Evolutionary conservation across 148 eudicot species (phyloP), one percentile per base, ranked within the genome.

Genomic region (Hydrangea macrophylla): DNA sequence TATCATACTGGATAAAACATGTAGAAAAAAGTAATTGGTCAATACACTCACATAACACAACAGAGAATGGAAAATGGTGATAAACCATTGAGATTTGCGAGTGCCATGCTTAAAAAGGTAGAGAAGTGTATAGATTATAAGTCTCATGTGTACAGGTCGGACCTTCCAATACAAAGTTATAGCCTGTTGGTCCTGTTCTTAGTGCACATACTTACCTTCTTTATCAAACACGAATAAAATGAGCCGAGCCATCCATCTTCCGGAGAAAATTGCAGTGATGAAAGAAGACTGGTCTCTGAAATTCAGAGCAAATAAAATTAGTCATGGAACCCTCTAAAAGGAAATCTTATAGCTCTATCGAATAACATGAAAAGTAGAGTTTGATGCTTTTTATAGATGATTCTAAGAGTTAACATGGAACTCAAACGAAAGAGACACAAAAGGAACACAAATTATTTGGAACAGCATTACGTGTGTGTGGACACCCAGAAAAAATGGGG

Each of bases 201-300:
- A 39, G 70, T n/a, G 44, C 44, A 55, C 18, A 56, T 62, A 55
- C 59, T 78, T 84, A 89, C 99, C 84, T 94, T 94, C 85, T 84
- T 89, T 58, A 85, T 73, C 60, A 94, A 75, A 79, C 99, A 94
- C 36, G 93, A 83, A 73, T 94, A 94, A 72, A 94, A 94, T 45
- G 92, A 87, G 33, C 88, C 80, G 64, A 94, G 82, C 99, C 99
- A 94, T 35, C 81, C 87, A 77, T 91, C 99, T 78, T 91, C 91
- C 59, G 73, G 81, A 37, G 88, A 73, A 75, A 90, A 91, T 70
- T 87, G 91, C 76, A 94, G 72, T 27, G 88, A 79, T 44, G 86
- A 76, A 67, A 94, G 88, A 45, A 94, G 83, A 74, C 70, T 70
- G 50, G 70, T 78, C 78, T 94, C 99, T 94, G 85, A 59, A 77